Evolutionary conservation across 2,329 filamentous ascomycete species (phyloP).

Genomic region (Periconia sp.): DNA sequence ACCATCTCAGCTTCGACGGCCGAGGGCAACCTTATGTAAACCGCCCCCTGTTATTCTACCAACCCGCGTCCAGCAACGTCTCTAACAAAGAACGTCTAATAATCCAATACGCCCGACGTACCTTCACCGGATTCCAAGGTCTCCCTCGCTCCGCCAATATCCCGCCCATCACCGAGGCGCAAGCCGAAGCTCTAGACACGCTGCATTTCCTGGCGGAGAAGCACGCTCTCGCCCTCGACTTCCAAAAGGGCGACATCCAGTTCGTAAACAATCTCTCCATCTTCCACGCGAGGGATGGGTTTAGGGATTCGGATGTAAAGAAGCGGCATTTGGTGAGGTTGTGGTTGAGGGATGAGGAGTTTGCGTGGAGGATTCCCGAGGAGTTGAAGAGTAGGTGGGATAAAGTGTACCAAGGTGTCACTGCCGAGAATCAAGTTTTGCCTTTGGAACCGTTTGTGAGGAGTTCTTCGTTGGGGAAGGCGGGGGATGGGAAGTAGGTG

Average conservation of each 20-base stretch:
- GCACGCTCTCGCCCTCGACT: constrained; percentile 40
- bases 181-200: constrained; percentile 50
- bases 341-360: constrained; percentile 52
- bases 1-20: constrained; percentile 53
- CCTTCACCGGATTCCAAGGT: constrained; percentile 54
- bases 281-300: constrained; percentile 54
- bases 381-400: constrained; percentile 51
- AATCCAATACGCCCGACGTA: constrained; percentile 42
- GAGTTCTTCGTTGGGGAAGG: constrained; percentile 17
- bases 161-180: constrained; percentile 54
- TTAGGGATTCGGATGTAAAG: constrained; percentile 43
- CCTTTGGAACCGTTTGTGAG: constrained; percentile 51
- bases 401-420: constrained; percentile 56
- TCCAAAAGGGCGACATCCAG: constrained; percentile 50
- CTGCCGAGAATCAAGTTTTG: constrained; percentile 56
- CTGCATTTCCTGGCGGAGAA: constrained; percentile 48
- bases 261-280: constrained; percentile 57
- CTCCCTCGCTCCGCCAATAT: constrained; percentile 57
- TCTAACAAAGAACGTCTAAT: constrained; percentile 49
- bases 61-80: constrained; percentile 47
- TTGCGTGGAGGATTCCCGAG: constrained; percentile 49
- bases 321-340: constrained; percentile 51
- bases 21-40: constrained; percentile 47
- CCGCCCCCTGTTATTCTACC: constrained; percentile 59
- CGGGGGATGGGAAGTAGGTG: background rate